Evolutionary conservation across 371 early-diverging fungal genomes (phyloP).

Genomic region (Mucor mucedo): DNA sequence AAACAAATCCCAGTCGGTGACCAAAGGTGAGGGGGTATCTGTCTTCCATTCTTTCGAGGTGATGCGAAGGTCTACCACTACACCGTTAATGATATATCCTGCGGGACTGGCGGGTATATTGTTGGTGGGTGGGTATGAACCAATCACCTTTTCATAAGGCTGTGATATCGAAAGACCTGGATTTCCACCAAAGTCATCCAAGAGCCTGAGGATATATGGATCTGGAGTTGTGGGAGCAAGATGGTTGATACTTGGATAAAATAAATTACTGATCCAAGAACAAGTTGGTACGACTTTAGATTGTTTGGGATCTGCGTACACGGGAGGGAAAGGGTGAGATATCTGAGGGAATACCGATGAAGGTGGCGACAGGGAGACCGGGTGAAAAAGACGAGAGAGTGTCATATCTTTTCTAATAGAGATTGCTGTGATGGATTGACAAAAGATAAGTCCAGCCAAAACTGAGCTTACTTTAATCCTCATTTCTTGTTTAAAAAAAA

Average conservation of each 20-base stretch:
- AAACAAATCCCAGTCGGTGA: slow-evolving; percentile 47
- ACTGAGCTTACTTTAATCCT: slow-evolving; percentile 6
- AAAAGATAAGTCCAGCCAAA: slow-evolving; percentile 2
- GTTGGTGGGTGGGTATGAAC: slow-evolving; percentile 45
- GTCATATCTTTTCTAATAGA: neutral
- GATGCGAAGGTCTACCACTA: slow-evolving; percentile 44
- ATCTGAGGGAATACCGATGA: slow-evolving; percentile 27
- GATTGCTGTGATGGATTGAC: neutral
- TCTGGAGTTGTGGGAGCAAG: slow-evolving; percentile 53
- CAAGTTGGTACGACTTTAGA: slow-evolving; percentile 47
- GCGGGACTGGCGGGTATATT: slow-evolving; percentile 43
- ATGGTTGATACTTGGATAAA: slow-evolving; percentile 46
- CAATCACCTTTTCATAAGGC: slow-evolving; percentile 30
- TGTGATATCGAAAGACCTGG: slow-evolving; percentile 51
- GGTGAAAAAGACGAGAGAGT: neutral
- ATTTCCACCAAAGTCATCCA: slow-evolving; percentile 48
- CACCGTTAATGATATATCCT: slow-evolving; percentile 49
- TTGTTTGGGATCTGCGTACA: slow-evolving; percentile 33
- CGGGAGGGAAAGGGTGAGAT: slow-evolving; percentile 42
- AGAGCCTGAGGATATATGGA: slow-evolving; percentile 48
- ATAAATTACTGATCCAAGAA: slow-evolving; percentile 54
- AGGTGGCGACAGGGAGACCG: neutral
- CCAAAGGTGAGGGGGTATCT: slow-evolving; percentile 17
- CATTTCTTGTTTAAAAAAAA: slow-evolving; percentile 1
- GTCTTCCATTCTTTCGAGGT: slow-evolving; percentile 45